Evolutionary conservation across 2,329 filamentous ascomycete genomes (phyloP).

Genomic region (Penicillium capsulatum): DNA sequence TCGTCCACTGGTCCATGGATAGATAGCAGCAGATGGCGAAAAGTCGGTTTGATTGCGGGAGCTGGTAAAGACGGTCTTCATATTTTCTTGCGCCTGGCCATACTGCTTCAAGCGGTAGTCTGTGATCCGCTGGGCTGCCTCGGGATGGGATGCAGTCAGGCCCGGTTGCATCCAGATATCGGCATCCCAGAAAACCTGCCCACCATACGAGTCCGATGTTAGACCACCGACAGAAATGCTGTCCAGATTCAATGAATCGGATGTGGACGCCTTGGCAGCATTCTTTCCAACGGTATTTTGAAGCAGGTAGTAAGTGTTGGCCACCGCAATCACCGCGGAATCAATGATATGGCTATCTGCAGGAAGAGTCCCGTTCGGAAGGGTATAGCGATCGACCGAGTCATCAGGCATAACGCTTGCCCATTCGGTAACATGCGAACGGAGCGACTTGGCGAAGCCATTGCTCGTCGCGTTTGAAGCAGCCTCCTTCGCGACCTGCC

Average conservation of each 20-base stretch:
- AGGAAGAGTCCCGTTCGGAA: conserved; percentile 57
- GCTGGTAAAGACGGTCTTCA: conserved; percentile 51
- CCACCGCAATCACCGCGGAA: conserved; percentile 46
- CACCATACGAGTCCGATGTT: conserved; percentile 63
- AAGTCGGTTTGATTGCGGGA: conserved; percentile 60
- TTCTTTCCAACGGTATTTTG: conserved; percentile 52
- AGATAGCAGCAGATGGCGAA: conserved; percentile 56
- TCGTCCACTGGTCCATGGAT: conserved; percentile 63
- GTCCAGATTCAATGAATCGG: conserved; percentile 54
- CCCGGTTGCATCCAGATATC: conserved; percentile 67
- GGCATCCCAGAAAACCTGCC: conserved; percentile 62
- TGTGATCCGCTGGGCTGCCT: conserved; percentile 59
- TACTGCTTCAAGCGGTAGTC: conserved; percentile 60
- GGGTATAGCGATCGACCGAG: conserved; percentile 60
- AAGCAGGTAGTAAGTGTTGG: conserved; percentile 47
- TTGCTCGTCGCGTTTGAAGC: conserved; percentile 47
- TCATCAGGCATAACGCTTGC: conserved; percentile 55
- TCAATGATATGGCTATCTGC: conserved; percentile 54
- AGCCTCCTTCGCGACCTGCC: conserved; percentile 53
- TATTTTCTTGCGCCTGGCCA: conserved; percentile 57
- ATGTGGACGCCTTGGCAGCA: conserved; percentile 49
- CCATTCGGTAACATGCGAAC: conserved; percentile 61
- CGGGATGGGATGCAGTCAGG: conserved; percentile 59
- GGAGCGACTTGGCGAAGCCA: conserved; percentile 55
- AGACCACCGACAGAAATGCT: conserved; percentile 67